These are phyloP conservation scores for Chaetomiaceae sp. DNA, from an alignment of 2,329 filamentous ascomycete genomes.

Conservation along the genomic window DNA sequence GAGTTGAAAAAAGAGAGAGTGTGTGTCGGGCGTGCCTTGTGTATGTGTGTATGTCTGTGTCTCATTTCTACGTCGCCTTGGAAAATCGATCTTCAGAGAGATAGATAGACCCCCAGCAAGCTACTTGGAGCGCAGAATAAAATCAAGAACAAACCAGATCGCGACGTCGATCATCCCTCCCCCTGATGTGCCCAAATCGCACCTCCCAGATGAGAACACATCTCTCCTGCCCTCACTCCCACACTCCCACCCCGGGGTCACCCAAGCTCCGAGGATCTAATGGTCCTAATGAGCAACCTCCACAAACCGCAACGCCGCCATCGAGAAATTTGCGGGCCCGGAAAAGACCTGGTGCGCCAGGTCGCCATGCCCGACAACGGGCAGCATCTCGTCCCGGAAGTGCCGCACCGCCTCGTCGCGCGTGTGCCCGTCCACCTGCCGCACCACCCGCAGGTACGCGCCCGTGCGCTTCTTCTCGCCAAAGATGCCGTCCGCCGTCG, in stretches of 20 bases:
- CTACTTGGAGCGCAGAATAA: too few relatives aligned
- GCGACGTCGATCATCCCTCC: neutral
- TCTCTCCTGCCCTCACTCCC: too few relatives aligned
- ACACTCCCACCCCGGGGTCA: too few relatives aligned
- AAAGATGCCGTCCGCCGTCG: neutral
- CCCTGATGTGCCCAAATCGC: too few relatives aligned
- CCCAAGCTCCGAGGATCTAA: too few relatives aligned
- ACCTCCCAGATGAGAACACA: neutral
- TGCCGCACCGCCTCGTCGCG: conserved; percentile 11
- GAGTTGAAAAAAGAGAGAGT: neutral
- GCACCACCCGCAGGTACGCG: conserved; percentile 14
- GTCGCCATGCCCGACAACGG: conserved; percentile 10
- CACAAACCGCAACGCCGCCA: conserved; percentile 12
- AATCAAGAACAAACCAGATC: neutral
- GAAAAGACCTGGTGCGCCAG: conserved; percentile 19
- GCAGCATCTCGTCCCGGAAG: neutral
- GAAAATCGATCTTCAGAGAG: too few relatives aligned
- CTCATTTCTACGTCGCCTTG: too few relatives aligned
- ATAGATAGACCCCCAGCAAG: too few relatives aligned
- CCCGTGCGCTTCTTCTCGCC: neutral
- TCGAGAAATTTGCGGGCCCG: conserved; percentile 18
- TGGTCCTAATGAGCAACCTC: neutral
- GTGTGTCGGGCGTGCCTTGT: too few relatives aligned
- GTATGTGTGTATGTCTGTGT: too few relatives aligned
- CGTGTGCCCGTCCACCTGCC: conserved; percentile 10